These are phyloP conservation scores for Dendrobium catenatum DNA, from an alignment of 106 monocot species.

Conservation along the genomic window DNA sequence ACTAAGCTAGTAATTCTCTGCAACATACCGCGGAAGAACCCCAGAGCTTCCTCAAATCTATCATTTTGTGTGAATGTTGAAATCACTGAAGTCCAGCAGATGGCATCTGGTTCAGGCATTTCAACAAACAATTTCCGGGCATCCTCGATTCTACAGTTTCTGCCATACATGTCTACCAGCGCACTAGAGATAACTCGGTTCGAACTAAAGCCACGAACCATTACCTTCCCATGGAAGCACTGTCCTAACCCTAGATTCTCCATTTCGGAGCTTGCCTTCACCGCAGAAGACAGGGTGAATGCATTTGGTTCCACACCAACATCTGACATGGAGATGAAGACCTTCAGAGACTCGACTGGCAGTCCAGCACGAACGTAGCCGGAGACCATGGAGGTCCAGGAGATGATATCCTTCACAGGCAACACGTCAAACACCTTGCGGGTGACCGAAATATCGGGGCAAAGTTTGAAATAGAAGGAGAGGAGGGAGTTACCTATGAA, in stretches of 20 bases:
- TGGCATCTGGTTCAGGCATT: constrained; percentile 42
- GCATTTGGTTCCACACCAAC: constrained; percentile 34
- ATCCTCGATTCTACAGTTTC: constrained; percentile 17
- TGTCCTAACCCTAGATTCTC: constrained; percentile 21
- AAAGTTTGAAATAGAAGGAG: constrained; percentile 59
- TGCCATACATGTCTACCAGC: constrained; percentile 66
- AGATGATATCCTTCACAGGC: constrained; percentile 48
- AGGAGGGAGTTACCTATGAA: constrained; percentile 74
- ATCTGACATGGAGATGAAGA: constrained; percentile 43
- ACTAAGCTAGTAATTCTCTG: constrained; percentile 9
- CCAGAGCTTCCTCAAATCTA: constrained; percentile 46
- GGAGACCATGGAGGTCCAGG: constrained; percentile 77
- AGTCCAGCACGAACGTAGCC: constrained; percentile 45
- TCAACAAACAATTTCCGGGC: constrained; percentile 48
- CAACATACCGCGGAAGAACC: constrained; percentile 47
- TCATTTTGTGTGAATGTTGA: constrained; percentile 60
- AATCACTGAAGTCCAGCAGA: constrained; percentile 82
- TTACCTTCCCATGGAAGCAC: constrained; percentile 34
- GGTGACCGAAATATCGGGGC: constrained; percentile 33
- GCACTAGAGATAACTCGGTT: constrained; percentile 55
- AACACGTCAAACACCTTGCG: constrained; percentile 52
- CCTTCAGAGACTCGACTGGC: constrained; percentile 33
- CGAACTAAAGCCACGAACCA: constrained; percentile 22
- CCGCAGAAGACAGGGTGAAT: constrained; percentile 46
- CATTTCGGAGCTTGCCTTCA: constrained; percentile 46